Conservation (phyloP, 371 early-diverging fungal genomes). For the Rhizopus microsporus region DNA sequence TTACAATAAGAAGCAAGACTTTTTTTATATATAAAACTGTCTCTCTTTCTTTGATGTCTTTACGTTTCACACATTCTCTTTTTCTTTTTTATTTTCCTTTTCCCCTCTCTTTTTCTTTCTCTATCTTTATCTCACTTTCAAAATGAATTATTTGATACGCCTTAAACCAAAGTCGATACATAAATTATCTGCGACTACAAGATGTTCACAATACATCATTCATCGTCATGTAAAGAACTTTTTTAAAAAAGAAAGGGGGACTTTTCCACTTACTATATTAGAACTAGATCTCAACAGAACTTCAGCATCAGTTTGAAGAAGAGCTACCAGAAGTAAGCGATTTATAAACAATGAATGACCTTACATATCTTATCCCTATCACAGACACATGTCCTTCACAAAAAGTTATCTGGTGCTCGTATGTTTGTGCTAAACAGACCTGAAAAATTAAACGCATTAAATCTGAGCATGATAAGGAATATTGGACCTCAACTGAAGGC, state of each 20-base stretch:
- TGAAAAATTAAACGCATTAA: conserved; percentile 86
- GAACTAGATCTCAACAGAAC: conserved; percentile 23
- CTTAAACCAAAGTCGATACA: background rate
- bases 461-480: conserved; percentile 82
- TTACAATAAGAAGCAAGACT: no score
- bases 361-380: background rate
- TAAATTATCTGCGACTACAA: background rate
- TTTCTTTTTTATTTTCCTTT: background rate
- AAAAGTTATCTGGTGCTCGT: conserved; percentile 49
- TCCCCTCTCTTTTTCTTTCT: background rate
- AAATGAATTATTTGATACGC: background rate
- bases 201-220: background rate
- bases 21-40: background rate
- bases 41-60: background rate
- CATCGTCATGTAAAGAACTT: no score
- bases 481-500: conserved; percentile 87
- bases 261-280: background rate
- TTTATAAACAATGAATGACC: background rate
- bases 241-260: no score
- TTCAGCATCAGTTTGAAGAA: conserved; percentile 17
- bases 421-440: conserved; percentile 90
- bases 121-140: background rate
- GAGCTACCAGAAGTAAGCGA: conserved; percentile 20
- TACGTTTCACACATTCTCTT: background rate
- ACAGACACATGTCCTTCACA: conserved; percentile 64